Conservation (phyloP, 495 filamentous ascomycete species). For the Neurospora sp. region DNA sequence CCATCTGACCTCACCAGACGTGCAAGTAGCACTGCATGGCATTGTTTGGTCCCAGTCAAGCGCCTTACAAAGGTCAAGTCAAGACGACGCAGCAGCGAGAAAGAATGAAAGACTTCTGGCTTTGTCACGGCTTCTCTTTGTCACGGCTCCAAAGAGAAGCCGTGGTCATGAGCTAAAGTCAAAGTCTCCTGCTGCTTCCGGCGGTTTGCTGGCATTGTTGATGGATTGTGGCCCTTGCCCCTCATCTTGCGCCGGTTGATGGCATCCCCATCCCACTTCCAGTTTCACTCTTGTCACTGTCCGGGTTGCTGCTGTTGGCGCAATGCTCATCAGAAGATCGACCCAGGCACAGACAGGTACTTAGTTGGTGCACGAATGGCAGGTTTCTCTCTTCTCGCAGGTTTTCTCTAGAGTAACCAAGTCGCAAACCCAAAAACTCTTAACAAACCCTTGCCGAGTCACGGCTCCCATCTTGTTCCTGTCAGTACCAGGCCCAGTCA, state of each 20-base stretch:
- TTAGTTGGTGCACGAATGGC: neutral
- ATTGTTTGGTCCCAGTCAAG: neutral
- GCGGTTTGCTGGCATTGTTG: neutral
- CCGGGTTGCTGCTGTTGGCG: neutral
- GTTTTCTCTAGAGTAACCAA: no score
- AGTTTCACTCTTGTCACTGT: neutral
- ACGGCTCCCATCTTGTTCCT: neutral
- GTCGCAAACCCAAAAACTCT: neutral
- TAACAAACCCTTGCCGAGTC: neutral
- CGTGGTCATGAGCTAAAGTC: neutral
- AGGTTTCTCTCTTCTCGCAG: neutral
- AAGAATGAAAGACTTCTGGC: neutral
- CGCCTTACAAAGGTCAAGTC: neutral
- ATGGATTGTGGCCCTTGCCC: neutral
- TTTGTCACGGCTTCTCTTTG: neutral
- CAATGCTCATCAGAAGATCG: neutral
- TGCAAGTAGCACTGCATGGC: constrained; percentile 17
- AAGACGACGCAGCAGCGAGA: neutral
- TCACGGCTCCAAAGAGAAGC: no score
- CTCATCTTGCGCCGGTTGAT: neutral
- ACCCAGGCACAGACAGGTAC: neutral
- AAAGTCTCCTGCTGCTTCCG: neutral
- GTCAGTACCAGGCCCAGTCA: neutral
- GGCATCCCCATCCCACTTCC: neutral
- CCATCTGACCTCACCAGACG: constrained; percentile 30